A percentile compares a stretch with the other conserved stretches of the same genome.
phyloP scores from a whole-genome alignment of 2,329 filamentous ascomycete genomes.

The Madurella fahalii region DNA sequence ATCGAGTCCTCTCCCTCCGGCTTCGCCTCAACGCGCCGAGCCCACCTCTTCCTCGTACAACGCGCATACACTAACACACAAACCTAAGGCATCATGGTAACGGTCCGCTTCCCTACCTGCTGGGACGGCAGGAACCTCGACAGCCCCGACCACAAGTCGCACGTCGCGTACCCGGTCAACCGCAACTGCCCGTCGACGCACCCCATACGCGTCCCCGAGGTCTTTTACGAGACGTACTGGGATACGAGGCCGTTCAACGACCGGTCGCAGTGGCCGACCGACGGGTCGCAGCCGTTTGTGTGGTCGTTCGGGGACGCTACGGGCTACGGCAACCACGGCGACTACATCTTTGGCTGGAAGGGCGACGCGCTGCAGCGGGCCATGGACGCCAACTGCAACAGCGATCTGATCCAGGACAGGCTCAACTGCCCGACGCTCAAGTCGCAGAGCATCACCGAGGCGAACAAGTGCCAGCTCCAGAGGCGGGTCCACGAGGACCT shows the following conservation, averaged over 20 bases:
- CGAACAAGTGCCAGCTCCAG: neutral
- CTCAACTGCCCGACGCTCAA: neutral
- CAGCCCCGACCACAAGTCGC: slow-evolving; percentile 17
- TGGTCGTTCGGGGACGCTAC: neutral
- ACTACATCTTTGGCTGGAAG: neutral
- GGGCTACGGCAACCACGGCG: neutral
- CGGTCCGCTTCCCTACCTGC: slow-evolving; percentile 44
- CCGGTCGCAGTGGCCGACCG: neutral
- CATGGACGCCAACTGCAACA: neutral
- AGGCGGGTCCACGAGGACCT: neutral
- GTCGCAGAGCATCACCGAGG: neutral
- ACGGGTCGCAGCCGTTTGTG: neutral
- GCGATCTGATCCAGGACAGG: neutral
- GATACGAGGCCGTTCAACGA: neutral
- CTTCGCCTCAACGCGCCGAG: too few species aligned
- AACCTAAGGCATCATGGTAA: slow-evolving; percentile 33
- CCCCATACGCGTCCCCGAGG: neutral
- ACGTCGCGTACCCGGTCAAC: neutral
- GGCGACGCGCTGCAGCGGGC: neutral
- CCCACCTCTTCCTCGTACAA: too few species aligned
- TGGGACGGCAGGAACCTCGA: slow-evolving; percentile 44
- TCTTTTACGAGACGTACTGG: neutral
- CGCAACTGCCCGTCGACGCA: neutral
- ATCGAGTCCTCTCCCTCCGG: too few species aligned
- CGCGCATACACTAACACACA: too few species aligned